Conservation (phyloP, 2,329 filamentous ascomycete species). For the Whalleya microplaca region DNA sequence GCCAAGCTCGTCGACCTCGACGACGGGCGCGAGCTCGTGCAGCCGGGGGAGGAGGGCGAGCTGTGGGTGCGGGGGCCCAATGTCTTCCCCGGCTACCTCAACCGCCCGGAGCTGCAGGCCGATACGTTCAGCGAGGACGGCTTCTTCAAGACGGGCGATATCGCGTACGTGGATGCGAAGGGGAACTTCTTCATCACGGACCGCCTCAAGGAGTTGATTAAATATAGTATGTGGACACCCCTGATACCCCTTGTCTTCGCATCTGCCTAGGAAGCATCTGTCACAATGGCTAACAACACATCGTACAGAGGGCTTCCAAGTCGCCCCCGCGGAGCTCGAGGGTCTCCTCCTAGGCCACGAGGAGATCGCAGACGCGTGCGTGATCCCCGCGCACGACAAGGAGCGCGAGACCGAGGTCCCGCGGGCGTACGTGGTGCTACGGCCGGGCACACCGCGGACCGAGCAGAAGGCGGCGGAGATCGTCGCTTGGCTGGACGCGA, state of each 20-base stretch:
- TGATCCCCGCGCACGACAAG: slow-evolving; percentile 64
- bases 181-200: slow-evolving; percentile 92
- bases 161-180: slow-evolving; percentile 75
- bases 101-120: slow-evolving; percentile 70
- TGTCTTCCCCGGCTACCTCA: slow-evolving; percentile 77
- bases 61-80: slow-evolving; percentile 81
- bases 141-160: slow-evolving; percentile 90
- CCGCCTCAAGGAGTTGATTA: slow-evolving; percentile 72
- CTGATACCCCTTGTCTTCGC: slow-evolving; percentile 23
- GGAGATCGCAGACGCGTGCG: slow-evolving; percentile 61
- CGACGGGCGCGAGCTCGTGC: slow-evolving; percentile 57
- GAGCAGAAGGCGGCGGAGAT: slow-evolving; percentile 37
- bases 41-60: slow-evolving; percentile 67
- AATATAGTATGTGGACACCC: slow-evolving; percentile 53
- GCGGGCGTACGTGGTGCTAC: slow-evolving; percentile 64
- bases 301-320: slow-evolving; percentile 68
- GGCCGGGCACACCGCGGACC: slow-evolving; percentile 37
- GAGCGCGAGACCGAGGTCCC: slow-evolving; percentile 70
- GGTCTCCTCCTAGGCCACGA: slow-evolving; percentile 47
- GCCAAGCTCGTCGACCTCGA: slow-evolving; percentile 77
- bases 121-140: slow-evolving; percentile 76
- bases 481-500: slow-evolving; percentile 40
- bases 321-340: slow-evolving; percentile 69
- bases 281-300: slow-evolving; percentile 43
- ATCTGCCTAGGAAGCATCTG: too few relatives aligned